phyloP scores from a whole-genome alignment of 768 basidiomycete genomes.

The Boletales sp. region DNA sequence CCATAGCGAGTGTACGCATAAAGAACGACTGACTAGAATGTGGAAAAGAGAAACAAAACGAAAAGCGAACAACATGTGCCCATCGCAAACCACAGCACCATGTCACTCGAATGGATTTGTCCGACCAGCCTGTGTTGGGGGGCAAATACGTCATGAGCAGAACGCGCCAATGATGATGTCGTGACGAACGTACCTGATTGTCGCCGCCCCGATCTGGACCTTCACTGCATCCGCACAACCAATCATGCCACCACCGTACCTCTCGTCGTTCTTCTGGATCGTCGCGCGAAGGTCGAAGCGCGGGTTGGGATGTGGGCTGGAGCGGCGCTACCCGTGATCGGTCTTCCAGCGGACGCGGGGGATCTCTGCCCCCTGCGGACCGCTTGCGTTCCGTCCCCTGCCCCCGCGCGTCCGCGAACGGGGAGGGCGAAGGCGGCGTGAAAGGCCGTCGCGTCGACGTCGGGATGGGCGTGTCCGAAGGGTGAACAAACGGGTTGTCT shows the following conservation, averaged over 20 bases:
- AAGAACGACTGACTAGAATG: conserved; percentile 5
- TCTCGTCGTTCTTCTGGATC: conserved; percentile 32
- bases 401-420: conserved; percentile 38
- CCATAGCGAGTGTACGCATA: conserved; percentile 9
- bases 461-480: conserved; percentile 13
- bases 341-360: conserved; percentile 41
- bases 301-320: conserved; percentile 33
- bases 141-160: neutral
- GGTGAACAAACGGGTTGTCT: conserved; percentile 46
- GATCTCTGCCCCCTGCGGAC: conserved; percentile 5
- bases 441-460: neutral
- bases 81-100: neutral
- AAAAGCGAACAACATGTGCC: neutral
- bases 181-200: conserved; percentile 51
- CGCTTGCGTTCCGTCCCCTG: conserved; percentile 8
- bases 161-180: neutral
- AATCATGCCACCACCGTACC: conserved; percentile 80
- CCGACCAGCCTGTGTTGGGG: conserved; percentile 56
- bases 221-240: conserved; percentile 78
- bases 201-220: conserved; percentile 72
- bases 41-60: conserved; percentile 1
- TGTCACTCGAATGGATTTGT: conserved; percentile 59
- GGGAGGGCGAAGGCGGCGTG: conserved; percentile 14
- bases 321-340: conserved; percentile 35
- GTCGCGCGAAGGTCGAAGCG: conserved; percentile 23